Percentiles rank a stretch among this genome's conserved stretches.
These are phyloP conservation scores for Orbilia quercus DNA, from an alignment of 2,329 filamentous ascomycete genomes.

Conservation along the genomic window DNA sequence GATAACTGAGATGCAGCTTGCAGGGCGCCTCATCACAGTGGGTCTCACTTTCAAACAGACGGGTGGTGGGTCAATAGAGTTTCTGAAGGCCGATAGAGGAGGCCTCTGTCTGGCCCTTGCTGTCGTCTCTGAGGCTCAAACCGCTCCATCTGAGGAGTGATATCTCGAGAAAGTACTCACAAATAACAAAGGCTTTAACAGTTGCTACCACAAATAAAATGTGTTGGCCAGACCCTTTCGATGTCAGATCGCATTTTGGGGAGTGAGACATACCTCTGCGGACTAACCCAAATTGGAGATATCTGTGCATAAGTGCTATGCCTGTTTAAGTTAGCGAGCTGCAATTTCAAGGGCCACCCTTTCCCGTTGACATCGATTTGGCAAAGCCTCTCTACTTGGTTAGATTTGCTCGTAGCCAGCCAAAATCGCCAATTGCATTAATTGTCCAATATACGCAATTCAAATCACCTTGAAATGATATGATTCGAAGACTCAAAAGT, in stretches of 20 bases:
- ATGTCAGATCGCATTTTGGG: neutral
- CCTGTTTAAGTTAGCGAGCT: neutral
- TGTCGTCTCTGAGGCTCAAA: constrained; percentile 12
- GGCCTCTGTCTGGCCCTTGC: constrained; percentile 4
- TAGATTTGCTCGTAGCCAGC: too few species aligned
- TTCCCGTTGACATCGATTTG: constrained; percentile 2
- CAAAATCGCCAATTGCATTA: too few species aligned
- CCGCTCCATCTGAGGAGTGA: neutral
- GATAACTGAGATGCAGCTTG: too few species aligned
- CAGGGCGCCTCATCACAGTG: too few species aligned
- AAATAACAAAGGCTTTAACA: neutral
- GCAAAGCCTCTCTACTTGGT: neutral
- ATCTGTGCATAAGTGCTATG: neutral
- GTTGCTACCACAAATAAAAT: neutral
- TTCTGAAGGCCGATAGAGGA: constrained; percentile 24
- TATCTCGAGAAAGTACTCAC: neutral
- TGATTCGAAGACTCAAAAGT: neutral
- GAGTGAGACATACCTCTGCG: neutral
- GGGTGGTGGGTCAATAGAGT: constrained; percentile 7
- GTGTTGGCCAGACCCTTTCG: constrained; percentile 17
- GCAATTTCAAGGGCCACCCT: constrained; percentile 1
- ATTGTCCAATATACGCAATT: too few species aligned
- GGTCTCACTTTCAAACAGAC: neutral
- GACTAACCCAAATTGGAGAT: neutral
- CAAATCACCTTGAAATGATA: neutral